Evolutionary conservation across 2,329 filamentous ascomycete species (phyloP), one percentile per base, ranked within the genome.

Genomic region (Trichothecium roseum): DNA sequence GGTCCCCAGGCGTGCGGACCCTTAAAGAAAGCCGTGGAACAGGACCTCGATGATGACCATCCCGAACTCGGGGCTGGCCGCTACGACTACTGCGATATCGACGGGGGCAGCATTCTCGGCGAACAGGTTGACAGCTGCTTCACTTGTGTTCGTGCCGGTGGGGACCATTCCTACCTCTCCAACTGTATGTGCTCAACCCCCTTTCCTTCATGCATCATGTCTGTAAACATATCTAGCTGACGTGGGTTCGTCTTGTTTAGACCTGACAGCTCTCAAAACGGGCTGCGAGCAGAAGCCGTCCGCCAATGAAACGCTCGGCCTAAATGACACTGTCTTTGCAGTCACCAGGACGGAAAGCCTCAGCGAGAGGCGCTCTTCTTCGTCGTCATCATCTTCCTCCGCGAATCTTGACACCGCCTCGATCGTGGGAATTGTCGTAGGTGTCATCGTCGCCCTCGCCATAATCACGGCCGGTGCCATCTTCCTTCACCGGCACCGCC

Each of bases 1-100:
- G 73, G 68, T 0, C 61, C 60, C 6, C 62, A 59, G 4, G 68
- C 69, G 3, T 75, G 71, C 39, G 70, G 69, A 0, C 48, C 48
- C 3, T n/a, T n/a, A n/a, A n/a, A n/a, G n/a, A n/a, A n/a, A n/a
- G n/a, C n/a, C n/a, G 53, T 75, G 4, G 49, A 57, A 32, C 37
- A 42, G 9, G 56, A 61, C 7, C 43, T 74, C n/a, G 56, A 57
- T 13, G 43, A 56, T 2, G 66, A 56, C 31, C 50, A 65, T 4
- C 47, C 62, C 8, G 46, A 57, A 6, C 53, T 58, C 2, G 47
- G n/a, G n/a, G n/a, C n/a, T n/a, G 50, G 53, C n/a, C 45, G 56
- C 26, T 72, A 62, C 38, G 60, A 47, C 3, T 75, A 70, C 45
- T 75, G 71, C 43, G 48, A 54, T 9, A 59, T 51, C 3, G 60